Evolutionary conservation across 768 basidiomycete species (phyloP), one percentile per base, ranked within the genome.

Genomic region (Mycena pura): DNA sequence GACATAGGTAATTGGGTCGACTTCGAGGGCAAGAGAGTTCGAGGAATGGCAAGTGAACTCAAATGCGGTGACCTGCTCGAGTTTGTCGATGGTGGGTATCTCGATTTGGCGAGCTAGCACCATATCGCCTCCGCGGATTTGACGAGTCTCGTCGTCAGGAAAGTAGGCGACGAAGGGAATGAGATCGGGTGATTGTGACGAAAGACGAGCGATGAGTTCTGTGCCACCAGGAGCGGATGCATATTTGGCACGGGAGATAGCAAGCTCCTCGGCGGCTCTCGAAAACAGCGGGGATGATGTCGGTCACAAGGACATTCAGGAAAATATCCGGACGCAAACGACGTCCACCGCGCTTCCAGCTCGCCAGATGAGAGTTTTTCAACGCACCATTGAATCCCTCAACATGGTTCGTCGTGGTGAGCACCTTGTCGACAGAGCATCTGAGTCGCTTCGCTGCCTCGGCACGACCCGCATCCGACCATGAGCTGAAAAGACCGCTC

Each of bases 1-100:
- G 6, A 5, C 40, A 17, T 54, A 54, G 6, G 6, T 34, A 1
- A 14, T 3, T n/a, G 52, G 41, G 19, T 24, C 25, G 6, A 31
- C 6, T 15, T 54, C 40, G 22, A 34, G 44, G 24, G 32, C 40
- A 13, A 31, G 43, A 13, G 52, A 40, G 21, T n/a, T 14, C 14
- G 52, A 54, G 8, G 52, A 54, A 24, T 54, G 44, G 21, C 52
- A 54, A 13, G 19, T 15, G 40, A 54, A 54, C n/a, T 27, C 31
- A 28, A 54, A 54, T 19, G 51, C n/a, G n/a, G n/a, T n/a, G n/a
- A n/a, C n/a, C n/a, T 44, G 3, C 31, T 41, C 2, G 29, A n/a
- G n/a, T n/a, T n/a, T 41, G 13, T 43, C 52, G 28, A 44, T 32
- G 29, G 41, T 44, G 13, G 41, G 52, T 13, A 25, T 17, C 2